A percentile compares a stretch with the other conserved stretches of the same genome.
phyloP scores from a whole-genome alignment of 2,329 filamentous ascomycete genomes.

The Nigrospora osmanthi region DNA sequence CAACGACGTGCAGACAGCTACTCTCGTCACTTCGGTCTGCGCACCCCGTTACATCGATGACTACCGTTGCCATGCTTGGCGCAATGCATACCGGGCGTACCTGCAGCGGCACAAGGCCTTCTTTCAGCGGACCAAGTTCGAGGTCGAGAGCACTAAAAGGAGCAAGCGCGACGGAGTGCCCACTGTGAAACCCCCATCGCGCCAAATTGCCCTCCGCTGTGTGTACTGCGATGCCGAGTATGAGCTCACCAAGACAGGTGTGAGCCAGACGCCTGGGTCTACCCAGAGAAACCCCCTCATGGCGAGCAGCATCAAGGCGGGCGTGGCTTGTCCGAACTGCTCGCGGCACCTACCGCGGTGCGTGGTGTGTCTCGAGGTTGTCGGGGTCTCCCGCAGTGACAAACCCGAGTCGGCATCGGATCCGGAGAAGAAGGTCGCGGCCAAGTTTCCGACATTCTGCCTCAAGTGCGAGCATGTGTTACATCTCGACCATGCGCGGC shows the following conservation, averaged over 20 bases:
- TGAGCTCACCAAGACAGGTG: conserved; percentile 31
- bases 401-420: conserved; percentile 44
- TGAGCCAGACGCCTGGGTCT: conserved; percentile 2
- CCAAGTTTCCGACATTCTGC: conserved; percentile 61
- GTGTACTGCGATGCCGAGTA: conserved; percentile 64
- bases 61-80: conserved; percentile 67
- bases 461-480: conserved; percentile 60
- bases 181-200: conserved; percentile 55
- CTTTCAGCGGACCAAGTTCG: conserved; percentile 68
- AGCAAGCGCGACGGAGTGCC: conserved; percentile 57
- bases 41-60: conserved; percentile 72
- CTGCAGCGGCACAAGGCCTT: conserved; percentile 67
- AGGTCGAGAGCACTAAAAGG: conserved; percentile 65
- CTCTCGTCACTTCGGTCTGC: conserved; percentile 65
- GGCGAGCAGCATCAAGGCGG: conserved; percentile 48
- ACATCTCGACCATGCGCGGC: conserved; percentile 58
- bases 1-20: conserved; percentile 71
- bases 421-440: conserved; percentile 35
- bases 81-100: conserved; percentile 62
- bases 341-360: conserved; percentile 60
- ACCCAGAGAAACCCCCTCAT: conserved; percentile 38
- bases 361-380: conserved; percentile 59
- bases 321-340: conserved; percentile 59
- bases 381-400: conserved; percentile 56
- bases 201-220: conserved; percentile 69